Evolutionary conservation across 768 basidiomycete genomes (phyloP).

Genomic region (Tricholoma hemisulphureum): DNA sequence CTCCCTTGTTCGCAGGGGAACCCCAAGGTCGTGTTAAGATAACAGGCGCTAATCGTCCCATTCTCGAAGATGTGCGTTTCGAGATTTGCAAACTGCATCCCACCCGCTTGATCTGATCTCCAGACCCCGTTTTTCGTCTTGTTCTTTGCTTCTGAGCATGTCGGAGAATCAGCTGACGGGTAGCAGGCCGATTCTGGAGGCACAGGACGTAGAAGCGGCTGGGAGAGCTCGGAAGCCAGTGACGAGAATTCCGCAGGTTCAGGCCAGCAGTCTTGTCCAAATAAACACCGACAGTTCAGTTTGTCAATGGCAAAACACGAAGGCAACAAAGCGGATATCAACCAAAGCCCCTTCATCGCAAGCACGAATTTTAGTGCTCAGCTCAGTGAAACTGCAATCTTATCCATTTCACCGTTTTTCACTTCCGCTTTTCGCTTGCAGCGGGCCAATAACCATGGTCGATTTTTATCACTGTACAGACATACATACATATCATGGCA

Average conservation of each 20-base stretch:
- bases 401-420: no score
- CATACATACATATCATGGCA: no score
- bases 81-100: conserved; percentile 31
- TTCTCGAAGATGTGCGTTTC: conserved; percentile 34
- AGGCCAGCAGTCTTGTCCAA: background rate
- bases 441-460: no score
- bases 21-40: conserved; percentile 40
- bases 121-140: conserved; percentile 34
- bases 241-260: background rate
- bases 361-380: no score
- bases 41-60: conserved; percentile 51
- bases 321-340: background rate
- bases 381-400: no score
- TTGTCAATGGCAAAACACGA: background rate
- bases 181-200: conserved; percentile 43
- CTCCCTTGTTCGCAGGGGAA: conserved; percentile 42
- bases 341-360: no score
- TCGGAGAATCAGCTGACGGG: conserved; percentile 27
- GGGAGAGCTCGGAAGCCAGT: conserved; percentile 28
- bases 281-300: background rate
- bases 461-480: no score
- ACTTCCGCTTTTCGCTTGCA: no score
- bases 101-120: conserved; percentile 40
- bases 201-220: conserved; percentile 39
- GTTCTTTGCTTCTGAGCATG: conserved; percentile 32